Evolutionary conservation across 495 filamentous ascomycete species (phyloP).

Genomic region (Acidomyces sp.): DNA sequence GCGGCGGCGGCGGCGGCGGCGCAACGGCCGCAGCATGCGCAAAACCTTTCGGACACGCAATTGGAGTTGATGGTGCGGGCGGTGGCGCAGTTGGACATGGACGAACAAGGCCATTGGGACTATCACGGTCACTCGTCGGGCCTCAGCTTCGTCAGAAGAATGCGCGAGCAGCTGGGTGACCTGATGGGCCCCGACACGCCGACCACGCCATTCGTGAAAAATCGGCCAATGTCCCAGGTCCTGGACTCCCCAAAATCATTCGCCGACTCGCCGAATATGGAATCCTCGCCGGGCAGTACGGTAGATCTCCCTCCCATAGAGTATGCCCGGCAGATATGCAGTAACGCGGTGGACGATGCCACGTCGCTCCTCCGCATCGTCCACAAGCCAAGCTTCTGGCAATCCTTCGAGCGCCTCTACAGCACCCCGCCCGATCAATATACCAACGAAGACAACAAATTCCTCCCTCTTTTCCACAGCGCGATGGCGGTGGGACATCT

Average conservation of each 20-base stretch:
- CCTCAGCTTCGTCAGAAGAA: slow-evolving; percentile 66
- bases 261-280: slow-evolving; percentile 47
- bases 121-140: slow-evolving; percentile 92
- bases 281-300: slow-evolving; percentile 9
- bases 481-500: slow-evolving; percentile 78
- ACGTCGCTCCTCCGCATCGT: slow-evolving; percentile 73
- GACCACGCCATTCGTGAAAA: slow-evolving; percentile 28
- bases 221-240: slow-evolving; percentile 36
- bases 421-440: slow-evolving; percentile 54
- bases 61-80: slow-evolving; percentile 91
- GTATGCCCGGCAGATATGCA: slow-evolving; percentile 54
- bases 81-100: slow-evolving; percentile 77
- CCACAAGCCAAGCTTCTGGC: slow-evolving; percentile 77
- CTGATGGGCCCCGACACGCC: slow-evolving; percentile 36
- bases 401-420: slow-evolving; percentile 66
- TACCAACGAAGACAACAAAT: slow-evolving; percentile 61
- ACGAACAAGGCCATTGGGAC: slow-evolving; percentile 85
- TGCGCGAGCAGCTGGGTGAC: slow-evolving; percentile 78
- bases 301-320: slow-evolving; percentile 50
- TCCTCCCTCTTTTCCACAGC: slow-evolving; percentile 71
- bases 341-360: slow-evolving; percentile 69
- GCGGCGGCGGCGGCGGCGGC: not conserved
- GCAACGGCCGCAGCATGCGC: slow-evolving; percentile 7
- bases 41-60: slow-evolving; percentile 52
- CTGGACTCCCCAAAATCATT: slow-evolving; percentile 61